Base-by-base conservation (phyloP, 805 yeast genomes). In the Pichia ethanolica region DNA sequence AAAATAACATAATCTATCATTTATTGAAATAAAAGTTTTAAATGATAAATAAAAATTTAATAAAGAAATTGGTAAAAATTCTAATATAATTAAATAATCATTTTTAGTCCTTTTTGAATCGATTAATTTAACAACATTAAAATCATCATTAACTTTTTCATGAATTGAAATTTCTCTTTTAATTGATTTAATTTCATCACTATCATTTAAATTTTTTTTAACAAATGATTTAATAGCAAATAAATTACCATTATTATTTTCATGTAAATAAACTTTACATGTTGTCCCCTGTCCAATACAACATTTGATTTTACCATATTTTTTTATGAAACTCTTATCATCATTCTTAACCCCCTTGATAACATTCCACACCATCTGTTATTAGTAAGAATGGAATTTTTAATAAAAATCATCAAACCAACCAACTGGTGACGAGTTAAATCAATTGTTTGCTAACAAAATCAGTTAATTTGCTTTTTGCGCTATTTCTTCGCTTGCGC, bases 161-260 rank as follows among this genome's bases (percentile, higher is more conserved):
- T 74, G 63, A 4, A 71, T 50, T 1, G 49, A 38, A 45, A 61
- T 71, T 53, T 77, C 82, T 46, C 62, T 65, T 8, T 58, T 50
- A 0, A 71, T 69, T n/a, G 78, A 55, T 2, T 46, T 54, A 11
- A 58, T 55, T 53, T 72, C 75, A 45, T 73, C 79, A n/a, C 53
- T 39, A 35, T 62, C 64, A 3, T 69, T 50, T 54, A 77, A 79
- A 48, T 67, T 56, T 6, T 59, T 65, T 3, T 62, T 51, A 35
- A 64, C 66, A 59, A 74, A 77, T 1, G 64, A 63, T 58, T 81
- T 80, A 4, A 79, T 66, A 0, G 81, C 85, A 51, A 48, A 62
- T 1, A 37, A 33, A 5, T 47, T 36, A 7, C 53, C 48, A 0
- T 36, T 11, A 11, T 25, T 7, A 28, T 10, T 12, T 14, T 39